These are phyloP conservation scores for Pterothamnion heteromorphum DNA, from an alignment of 31 red algal species.

Conservation along the genomic window DNA sequence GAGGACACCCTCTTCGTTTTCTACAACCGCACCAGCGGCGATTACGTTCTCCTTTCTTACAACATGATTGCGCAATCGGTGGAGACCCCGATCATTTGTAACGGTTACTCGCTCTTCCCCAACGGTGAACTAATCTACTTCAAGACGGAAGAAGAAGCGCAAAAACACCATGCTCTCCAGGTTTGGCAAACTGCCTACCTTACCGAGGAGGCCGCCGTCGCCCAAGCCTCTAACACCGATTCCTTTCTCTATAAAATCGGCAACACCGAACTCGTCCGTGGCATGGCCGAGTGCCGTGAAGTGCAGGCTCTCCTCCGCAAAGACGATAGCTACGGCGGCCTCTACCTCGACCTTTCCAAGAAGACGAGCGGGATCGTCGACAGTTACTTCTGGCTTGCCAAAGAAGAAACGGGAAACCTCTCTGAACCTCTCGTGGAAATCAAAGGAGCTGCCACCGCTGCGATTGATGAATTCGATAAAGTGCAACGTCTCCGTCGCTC, in stretches of 20 bases:
- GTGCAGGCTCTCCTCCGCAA: neutral
- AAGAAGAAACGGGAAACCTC: neutral
- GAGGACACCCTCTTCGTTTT: neutral
- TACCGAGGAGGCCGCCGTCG: neutral
- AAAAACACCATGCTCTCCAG: neutral
- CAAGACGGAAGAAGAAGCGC: neutral
- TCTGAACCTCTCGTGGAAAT: neutral
- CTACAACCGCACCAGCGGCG: neutral
- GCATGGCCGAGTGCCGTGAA: neutral
- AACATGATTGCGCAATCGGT: neutral
- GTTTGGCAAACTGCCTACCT: neutral
- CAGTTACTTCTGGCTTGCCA: neutral
- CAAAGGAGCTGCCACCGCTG: neutral
- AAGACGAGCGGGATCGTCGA: neutral
- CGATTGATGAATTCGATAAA: conserved; percentile 5
- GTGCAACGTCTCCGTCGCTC: neutral
- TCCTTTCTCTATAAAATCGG: neutral
- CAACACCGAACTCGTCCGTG: neutral
- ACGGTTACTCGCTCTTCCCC: neutral
- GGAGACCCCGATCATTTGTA: neutral
- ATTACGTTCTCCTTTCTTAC: neutral
- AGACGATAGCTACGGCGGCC: neutral
- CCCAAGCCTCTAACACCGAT: neutral
- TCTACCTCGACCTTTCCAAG: neutral
- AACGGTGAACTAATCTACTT: neutral